Evolutionary conservation across 768 basidiomycete species (phyloP).

Genomic region (Naganishia kalamii): DNA sequence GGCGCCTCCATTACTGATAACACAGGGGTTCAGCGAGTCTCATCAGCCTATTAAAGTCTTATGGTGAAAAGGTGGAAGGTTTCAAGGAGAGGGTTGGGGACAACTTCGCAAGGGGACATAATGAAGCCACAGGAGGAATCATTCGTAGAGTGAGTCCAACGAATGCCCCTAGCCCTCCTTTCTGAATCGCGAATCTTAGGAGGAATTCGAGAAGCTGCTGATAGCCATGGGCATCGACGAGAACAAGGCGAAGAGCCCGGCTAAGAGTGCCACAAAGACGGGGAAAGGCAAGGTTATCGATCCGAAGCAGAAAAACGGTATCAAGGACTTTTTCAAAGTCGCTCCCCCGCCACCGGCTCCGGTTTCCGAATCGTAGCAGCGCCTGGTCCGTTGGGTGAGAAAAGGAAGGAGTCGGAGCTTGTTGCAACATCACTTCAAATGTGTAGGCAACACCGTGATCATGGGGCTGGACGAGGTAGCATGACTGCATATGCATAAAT

Average conservation of each 20-base stretch:
- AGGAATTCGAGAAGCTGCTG: conserved; percentile 31
- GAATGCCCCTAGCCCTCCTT: neutral
- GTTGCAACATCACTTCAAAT: too few species aligned
- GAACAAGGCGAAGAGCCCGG: conserved; percentile 14
- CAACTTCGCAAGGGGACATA: conserved; percentile 53
- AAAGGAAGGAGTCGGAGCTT: too few species aligned
- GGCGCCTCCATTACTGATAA: neutral
- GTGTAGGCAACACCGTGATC: too few species aligned
- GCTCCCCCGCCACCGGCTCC: too few species aligned
- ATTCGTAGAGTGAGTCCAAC: conserved; percentile 46
- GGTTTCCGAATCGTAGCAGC: too few species aligned
- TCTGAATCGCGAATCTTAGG: conserved; percentile 22
- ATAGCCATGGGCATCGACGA: conserved; percentile 34
- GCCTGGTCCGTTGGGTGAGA: too few species aligned
- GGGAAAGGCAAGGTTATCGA: conserved; percentile 27
- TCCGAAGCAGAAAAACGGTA: conserved; percentile 26
- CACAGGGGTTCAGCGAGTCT: conserved; percentile 50
- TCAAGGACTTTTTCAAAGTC: conserved; percentile 31
- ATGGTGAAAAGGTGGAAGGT: conserved; percentile 44
- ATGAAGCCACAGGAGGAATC: conserved; percentile 54
- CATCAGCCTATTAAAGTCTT: conserved; percentile 48
- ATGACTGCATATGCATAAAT: too few species aligned
- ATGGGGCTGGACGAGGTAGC: too few species aligned
- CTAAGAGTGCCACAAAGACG: conserved; percentile 20
- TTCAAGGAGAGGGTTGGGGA: conserved; percentile 50